phyloP scores from a whole-genome alignment of 2,329 filamentous ascomycete genomes.

The Colletotrichum tropicicola region DNA sequence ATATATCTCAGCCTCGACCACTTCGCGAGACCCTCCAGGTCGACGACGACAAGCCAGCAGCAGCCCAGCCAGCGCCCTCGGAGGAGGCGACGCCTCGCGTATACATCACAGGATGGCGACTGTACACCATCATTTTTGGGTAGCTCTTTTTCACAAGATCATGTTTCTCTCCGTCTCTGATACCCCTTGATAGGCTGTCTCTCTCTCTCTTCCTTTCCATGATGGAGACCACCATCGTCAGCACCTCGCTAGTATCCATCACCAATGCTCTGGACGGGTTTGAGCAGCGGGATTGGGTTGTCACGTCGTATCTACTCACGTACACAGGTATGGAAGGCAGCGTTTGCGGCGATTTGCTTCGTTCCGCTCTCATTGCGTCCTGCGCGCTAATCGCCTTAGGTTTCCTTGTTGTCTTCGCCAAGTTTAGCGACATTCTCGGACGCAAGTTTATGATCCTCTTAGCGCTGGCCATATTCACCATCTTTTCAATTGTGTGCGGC shows the following conservation, averaged over 20 bases:
- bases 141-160: neutral
- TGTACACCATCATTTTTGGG: conserved; percentile 9
- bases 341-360: no score
- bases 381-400: conserved; percentile 38
- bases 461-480: conserved; percentile 47
- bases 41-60: neutral
- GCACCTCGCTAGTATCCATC: conserved; percentile 57
- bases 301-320: conserved; percentile 57
- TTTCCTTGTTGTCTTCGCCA: conserved; percentile 52
- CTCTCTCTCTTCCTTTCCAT: conserved; percentile 50
- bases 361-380: no score
- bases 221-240: conserved; percentile 58
- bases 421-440: conserved; percentile 54
- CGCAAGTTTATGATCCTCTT: conserved; percentile 45
- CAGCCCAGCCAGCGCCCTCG: neutral
- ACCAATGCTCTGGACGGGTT: conserved; percentile 47
- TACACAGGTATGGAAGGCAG: conserved; percentile 48
- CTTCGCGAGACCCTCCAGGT: neutral
- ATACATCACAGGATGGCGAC: conserved; percentile 8
- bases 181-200: conserved; percentile 36
- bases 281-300: conserved; percentile 50
- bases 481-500: conserved; percentile 51
- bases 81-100: neutral
- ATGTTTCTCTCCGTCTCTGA: conserved; percentile 46
- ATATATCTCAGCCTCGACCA: neutral